These are phyloP conservation scores for Paramecium sonneborni DNA, from an alignment of 73 alveolate genomes.

Conservation along the genomic window DNA sequence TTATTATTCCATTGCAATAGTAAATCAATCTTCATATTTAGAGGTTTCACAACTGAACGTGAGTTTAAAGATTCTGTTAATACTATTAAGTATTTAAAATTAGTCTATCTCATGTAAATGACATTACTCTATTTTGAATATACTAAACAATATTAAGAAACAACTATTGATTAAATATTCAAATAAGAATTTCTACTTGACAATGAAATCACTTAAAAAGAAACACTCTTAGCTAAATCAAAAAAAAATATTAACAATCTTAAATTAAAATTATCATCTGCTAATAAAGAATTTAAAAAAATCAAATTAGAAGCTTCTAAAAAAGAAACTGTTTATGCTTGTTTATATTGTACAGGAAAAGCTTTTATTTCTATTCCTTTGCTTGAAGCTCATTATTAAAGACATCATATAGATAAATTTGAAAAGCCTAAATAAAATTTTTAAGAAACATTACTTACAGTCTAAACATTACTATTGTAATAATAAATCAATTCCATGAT, in stretches of 20 bases:
- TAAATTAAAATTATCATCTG: not conserved
- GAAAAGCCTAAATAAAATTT: slow-evolving; percentile 33
- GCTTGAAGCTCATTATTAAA: slow-evolving; percentile 44
- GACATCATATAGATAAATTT: slow-evolving; percentile 46
- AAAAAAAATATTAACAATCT: not conserved
- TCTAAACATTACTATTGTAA: slow-evolving; percentile 12
- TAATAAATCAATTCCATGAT: slow-evolving; percentile 30
- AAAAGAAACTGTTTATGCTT: slow-evolving; percentile 15
- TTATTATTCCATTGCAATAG: slow-evolving; percentile 19
- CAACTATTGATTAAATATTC: not conserved
- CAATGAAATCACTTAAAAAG: not conserved
- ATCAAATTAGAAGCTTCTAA: slow-evolving; percentile 5
- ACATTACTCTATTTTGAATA: slow-evolving; percentile 43
- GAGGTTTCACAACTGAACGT: slow-evolving; percentile 13
- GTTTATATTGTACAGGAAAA: slow-evolving; percentile 12
- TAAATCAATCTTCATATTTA: not conserved
- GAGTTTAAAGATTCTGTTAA: not conserved
- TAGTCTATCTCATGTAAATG: not conserved
- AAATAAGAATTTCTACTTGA: not conserved
- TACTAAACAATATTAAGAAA: slow-evolving; percentile 39
- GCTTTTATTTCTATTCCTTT: not conserved
- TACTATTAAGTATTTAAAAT: not conserved
- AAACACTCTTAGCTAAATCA: not conserved
- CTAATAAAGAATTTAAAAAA: not conserved
- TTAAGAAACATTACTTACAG: slow-evolving; percentile 15